Base-by-base conservation (phyloP, 2,329 filamentous ascomycete species). In the Pseudogymnoascus sp. region DNA sequence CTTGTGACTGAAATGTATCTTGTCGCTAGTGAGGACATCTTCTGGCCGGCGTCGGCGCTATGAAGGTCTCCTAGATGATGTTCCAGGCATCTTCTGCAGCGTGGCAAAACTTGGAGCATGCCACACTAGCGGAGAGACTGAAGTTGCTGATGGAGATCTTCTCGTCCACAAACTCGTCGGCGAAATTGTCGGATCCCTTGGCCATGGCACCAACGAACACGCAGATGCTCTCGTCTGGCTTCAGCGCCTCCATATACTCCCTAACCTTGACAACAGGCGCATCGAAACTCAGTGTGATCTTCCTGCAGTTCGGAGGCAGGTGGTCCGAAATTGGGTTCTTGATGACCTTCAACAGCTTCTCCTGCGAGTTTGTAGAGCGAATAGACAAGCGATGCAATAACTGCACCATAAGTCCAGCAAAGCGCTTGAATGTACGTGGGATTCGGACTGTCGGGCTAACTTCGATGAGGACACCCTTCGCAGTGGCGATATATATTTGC, bases 21-120 rank as follows among this genome's bases (percentile, higher is more conserved):
- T 50, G 43, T 50, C 43, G 25, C 43, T 50, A 50, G 43, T 50
- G 43, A 50, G 43, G 43, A 50, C 43, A 50, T 50, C 43, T 50
- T 50, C 43, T 41, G n/a, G 43, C 43, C 43, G 43, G 43, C 43
- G 43, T 50, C 43, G 43, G 43, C 43, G 43, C 43, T 50, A 30
- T 50, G 43, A 50, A 50, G 43, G 60, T 50, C 58, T 60, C 60
- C 81, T 86, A 99, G 70, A 97, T 84, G 68, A 99, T 89, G 72
- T 90, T 86, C 94, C 94, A 99, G 36, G 88, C 88, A 74, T 99
- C 94, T 77, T 99, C 94, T 43, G 92, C 93, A 39, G 93, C 94
- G 76, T 99, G 94, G 77, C 94, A 97, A 81, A 99, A 97, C 76
- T 97, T 99, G 85, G 93, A 97, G 82, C 94, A 99, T 43, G 94